Percentiles rank a stretch among this genome's conserved stretches.
phyloP scores from a whole-genome alignment of 2,329 filamentous ascomycete genomes.

The Biscogniauxia sp. region DNA sequence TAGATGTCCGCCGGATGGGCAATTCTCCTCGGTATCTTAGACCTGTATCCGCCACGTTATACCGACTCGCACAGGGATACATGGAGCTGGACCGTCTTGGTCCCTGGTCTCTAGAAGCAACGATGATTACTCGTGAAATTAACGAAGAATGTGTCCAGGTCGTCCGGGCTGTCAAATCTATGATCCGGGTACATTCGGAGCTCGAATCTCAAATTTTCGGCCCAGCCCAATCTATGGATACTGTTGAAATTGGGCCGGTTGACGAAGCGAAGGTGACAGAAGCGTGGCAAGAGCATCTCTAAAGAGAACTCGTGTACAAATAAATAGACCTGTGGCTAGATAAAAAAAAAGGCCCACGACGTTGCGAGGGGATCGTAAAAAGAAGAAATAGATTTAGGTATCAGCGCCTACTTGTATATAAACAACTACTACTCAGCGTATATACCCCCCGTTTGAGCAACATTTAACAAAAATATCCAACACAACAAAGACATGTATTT shows the following conservation, averaged over 20 bases:
- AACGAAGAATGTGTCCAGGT: slow-evolving; percentile 35
- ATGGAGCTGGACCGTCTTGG: slow-evolving; percentile 46
- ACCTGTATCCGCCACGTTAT: slow-evolving; percentile 45
- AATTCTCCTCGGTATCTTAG: slow-evolving; percentile 37
- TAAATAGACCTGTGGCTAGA: slow-evolving; percentile 3
- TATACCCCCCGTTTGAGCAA: neutral
- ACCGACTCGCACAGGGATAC: slow-evolving; percentile 49
- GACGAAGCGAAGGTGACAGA: neutral
- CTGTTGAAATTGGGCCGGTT: slow-evolving; percentile 1
- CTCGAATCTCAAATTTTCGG: slow-evolving; percentile 27
- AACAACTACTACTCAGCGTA: neutral
- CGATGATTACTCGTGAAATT: slow-evolving; percentile 39
- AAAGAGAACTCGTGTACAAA: slow-evolving; percentile 5
- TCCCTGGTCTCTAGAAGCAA: slow-evolving; percentile 47
- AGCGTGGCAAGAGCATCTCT: neutral
- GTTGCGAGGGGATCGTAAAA: neutral
- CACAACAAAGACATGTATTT: too few species aligned
- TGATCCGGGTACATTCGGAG: slow-evolving; percentile 27
- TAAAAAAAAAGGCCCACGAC: neutral
- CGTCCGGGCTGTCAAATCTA: slow-evolving; percentile 31
- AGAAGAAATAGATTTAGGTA: neutral
- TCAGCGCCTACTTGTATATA: neutral
- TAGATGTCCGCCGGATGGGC: slow-evolving; percentile 40
- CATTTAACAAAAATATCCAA: neutral
- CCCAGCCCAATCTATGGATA: slow-evolving; percentile 13